Evolutionary conservation across 2,329 filamentous ascomycete species (phyloP).

Genomic region (Fusarium falciforme): DNA sequence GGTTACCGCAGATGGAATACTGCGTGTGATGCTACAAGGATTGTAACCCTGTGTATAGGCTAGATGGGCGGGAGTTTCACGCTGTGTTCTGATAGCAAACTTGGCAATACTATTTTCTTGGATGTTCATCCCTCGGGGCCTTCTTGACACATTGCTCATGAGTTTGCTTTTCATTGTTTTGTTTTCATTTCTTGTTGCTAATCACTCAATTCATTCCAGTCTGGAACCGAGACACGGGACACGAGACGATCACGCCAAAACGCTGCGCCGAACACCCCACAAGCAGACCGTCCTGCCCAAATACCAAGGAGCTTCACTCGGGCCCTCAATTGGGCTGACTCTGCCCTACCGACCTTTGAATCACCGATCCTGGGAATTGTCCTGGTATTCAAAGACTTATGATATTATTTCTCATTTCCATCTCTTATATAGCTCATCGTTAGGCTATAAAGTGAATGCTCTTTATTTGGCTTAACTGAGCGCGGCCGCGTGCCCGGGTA

Average conservation of each 20-base stretch:
- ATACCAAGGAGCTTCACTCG: neutral
- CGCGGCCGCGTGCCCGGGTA: no score
- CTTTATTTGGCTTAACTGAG: no score
- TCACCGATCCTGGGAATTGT: neutral
- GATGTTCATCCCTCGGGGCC: slow-evolving; percentile 28
- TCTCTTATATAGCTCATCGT: no score
- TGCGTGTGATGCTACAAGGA: slow-evolving; percentile 41
- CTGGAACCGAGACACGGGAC: neutral
- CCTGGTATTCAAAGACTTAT: no score
- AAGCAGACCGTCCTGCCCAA: neutral
- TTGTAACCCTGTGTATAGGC: slow-evolving; percentile 45
- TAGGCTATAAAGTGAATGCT: no score
- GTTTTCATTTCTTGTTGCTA: neutral
- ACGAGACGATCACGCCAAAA: neutral
- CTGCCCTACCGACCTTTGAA: neutral
- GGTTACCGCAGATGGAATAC: slow-evolving; percentile 36
- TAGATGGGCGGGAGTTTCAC: slow-evolving; percentile 43
- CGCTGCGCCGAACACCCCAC: neutral
- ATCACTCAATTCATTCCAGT: neutral
- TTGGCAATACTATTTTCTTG: slow-evolving; percentile 43
- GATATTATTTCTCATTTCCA: no score
- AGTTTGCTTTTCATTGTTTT: neutral
- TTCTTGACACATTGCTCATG: neutral
- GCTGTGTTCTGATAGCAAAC: slow-evolving; percentile 44
- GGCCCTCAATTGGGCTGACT: neutral